Evolutionary conservation across 768 basidiomycete species (phyloP).

Genomic region (Boletus coccyginus): DNA sequence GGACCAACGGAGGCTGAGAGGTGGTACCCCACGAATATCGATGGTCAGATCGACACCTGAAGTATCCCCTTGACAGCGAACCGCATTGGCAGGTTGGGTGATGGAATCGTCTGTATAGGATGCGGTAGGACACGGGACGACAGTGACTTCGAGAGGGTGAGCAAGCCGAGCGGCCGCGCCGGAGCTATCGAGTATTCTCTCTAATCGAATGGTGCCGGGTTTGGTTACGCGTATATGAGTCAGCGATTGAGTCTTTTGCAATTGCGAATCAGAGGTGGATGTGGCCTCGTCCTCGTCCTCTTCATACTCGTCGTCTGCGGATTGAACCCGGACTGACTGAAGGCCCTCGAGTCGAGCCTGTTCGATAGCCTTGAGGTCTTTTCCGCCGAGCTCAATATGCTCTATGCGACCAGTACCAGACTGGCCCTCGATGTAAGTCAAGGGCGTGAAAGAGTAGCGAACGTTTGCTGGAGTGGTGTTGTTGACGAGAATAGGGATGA

Average conservation of each 20-base stretch:
- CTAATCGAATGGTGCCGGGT: constrained; percentile 74
- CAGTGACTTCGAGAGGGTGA: constrained; percentile 56
- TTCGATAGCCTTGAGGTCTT: constrained; percentile 69
- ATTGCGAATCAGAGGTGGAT: constrained; percentile 38
- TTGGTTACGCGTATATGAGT: constrained; percentile 68
- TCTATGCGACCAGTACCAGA: constrained; percentile 47
- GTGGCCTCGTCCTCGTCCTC: constrained; percentile 44
- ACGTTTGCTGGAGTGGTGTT: constrained; percentile 77
- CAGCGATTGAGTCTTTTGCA: constrained; percentile 75
- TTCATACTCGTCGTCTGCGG: constrained; percentile 67
- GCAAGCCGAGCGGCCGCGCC: constrained; percentile 73
- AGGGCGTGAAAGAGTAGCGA: constrained; percentile 69
- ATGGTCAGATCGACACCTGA: constrained; percentile 55
- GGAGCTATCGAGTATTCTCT: constrained; percentile 67
- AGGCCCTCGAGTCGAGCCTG: constrained; percentile 52
- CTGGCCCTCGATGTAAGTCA: constrained; percentile 46
- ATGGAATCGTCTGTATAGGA: constrained; percentile 51
- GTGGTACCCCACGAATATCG: constrained; percentile 69
- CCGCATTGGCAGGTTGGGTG: constrained; percentile 35
- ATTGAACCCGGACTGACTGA: constrained; percentile 41
- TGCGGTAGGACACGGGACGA: constrained; percentile 82
- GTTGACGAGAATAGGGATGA: constrained; percentile 85
- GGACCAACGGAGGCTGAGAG: constrained; percentile 75
- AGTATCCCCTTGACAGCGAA: constrained; percentile 71
- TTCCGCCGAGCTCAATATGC: constrained; percentile 51